Conservation (phyloP, 2,329 filamentous ascomycete genomes). For the Trichoderma simmonsii region DNA sequence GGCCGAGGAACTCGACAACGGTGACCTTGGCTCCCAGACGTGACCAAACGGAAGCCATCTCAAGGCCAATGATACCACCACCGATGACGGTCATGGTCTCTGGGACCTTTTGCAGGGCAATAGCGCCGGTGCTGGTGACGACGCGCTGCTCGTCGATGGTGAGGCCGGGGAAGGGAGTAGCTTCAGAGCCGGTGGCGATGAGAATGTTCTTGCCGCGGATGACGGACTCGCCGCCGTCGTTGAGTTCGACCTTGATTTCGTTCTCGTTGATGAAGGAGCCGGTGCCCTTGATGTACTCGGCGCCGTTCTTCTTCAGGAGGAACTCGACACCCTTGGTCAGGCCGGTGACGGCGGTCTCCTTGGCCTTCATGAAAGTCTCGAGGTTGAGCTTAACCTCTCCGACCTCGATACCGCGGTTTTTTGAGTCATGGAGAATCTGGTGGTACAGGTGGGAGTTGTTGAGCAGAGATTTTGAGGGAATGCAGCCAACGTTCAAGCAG, state of each 20-base stretch:
- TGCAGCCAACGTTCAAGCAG: conserved; percentile 98
- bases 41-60: conserved; percentile 98
- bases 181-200: conserved; percentile 93
- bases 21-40: conserved; percentile 91
- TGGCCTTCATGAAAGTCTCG: conserved; percentile 95
- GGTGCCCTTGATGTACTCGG: conserved; percentile 95
- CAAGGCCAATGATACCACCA: conserved; percentile 96
- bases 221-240: conserved; percentile 86
- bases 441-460: conserved; percentile 99
- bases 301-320: conserved; percentile 98
- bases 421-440: conserved; percentile 93
- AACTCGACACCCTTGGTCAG: conserved; percentile 98
- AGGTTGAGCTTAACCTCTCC: conserved; percentile 97
- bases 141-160: conserved; percentile 97
- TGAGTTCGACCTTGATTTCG: conserved; percentile 84
- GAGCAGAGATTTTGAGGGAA: conserved; percentile 97
- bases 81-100: conserved; percentile 98
- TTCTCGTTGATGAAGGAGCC: conserved; percentile 85
- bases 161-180: conserved; percentile 92
- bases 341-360: conserved; percentile 83
- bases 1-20: conserved; percentile 91
- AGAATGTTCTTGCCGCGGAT: conserved; percentile 94
- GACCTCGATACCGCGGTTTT: conserved; percentile 95
- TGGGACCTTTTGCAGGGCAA: conserved; percentile 84
- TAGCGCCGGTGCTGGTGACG: conserved; percentile 91